Evolutionary conservation across 2,329 filamentous ascomycete species (phyloP).

Genomic region (Sclerotinia borealis): DNA sequence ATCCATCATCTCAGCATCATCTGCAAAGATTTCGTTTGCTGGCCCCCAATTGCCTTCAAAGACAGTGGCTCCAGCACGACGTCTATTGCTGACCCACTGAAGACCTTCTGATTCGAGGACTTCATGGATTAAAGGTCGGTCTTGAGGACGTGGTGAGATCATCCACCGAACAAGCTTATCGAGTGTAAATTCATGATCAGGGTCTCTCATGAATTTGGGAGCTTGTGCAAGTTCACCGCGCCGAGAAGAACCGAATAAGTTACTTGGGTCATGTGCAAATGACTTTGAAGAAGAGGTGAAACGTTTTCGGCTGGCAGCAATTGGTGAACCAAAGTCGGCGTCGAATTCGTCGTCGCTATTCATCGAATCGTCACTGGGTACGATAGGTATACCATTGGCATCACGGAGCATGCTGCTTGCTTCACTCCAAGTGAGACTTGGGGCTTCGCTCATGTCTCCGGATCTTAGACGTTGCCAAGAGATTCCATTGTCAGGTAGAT

Average conservation of each 20-base stretch:
- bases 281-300: conserved; percentile 28
- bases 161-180: conserved; percentile 83
- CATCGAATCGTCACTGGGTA: conserved; percentile 29
- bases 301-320: conserved; percentile 28
- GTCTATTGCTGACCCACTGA: conserved; percentile 70
- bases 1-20: conserved; percentile 36
- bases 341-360: conserved; percentile 37
- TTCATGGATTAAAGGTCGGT: conserved; percentile 69
- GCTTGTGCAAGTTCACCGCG: conserved; percentile 56
- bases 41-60: conserved; percentile 97
- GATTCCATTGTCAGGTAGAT: conserved; percentile 85
- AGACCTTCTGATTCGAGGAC: conserved; percentile 69
- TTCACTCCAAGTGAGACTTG: conserved; percentile 77
- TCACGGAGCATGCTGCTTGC: conserved; percentile 67
- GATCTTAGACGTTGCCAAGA: conserved; percentile 87
- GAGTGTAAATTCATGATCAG: conserved; percentile 64
- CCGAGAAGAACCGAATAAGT: conserved; percentile 37
- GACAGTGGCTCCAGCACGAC: conserved; percentile 83
- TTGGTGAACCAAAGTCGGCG: conserved; percentile 35
- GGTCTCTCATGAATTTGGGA: conserved; percentile 84
- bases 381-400: conserved; percentile 62
- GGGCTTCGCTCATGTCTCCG: conserved; percentile 83
- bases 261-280: conserved; percentile 31
- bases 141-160: conserved; percentile 67
- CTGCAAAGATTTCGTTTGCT: conserved; percentile 42